A percentile compares a stretch with the other conserved stretches of the same genome.
phyloP scores from a whole-genome alignment of 1,284 basidiomycete species.

The Rhizoctonia solani region DNA sequence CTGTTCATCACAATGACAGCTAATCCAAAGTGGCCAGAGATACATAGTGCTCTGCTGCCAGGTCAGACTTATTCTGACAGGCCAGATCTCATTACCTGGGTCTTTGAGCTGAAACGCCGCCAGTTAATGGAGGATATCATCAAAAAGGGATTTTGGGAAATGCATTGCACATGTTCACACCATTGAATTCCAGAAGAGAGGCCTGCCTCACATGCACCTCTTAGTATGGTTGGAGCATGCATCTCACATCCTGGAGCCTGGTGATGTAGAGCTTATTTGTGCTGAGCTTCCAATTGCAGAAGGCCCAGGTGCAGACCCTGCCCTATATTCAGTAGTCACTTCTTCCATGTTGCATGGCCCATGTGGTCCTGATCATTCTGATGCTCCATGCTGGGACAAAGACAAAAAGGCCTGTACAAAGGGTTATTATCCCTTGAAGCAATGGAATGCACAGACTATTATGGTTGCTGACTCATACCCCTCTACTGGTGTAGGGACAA shows the following conservation, averaged over 20 bases:
- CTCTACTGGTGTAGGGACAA: constrained; percentile 32
- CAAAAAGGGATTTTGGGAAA: constrained; percentile 46
- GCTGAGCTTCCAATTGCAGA: constrained; percentile 51
- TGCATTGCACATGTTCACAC: constrained; percentile 49
- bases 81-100: constrained; percentile 53
- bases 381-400: constrained; percentile 50
- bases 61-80: constrained; percentile 50
- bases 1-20: constrained; percentile 55
- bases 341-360: constrained; percentile 56
- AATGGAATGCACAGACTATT: constrained; percentile 45
- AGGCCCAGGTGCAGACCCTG: constrained; percentile 47
- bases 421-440: constrained; percentile 47
- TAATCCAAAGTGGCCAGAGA: constrained; percentile 55
- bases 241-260: constrained; percentile 44
- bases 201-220: constrained; percentile 55
- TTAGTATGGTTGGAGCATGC: constrained; percentile 48
- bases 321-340: constrained; percentile 46
- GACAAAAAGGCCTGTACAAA: constrained; percentile 52
- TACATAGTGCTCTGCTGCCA: constrained; percentile 47
- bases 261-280: constrained; percentile 49
- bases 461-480: constrained; percentile 49
- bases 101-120: constrained; percentile 53
- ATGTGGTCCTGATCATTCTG: constrained; percentile 47
- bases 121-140: constrained; percentile 48
- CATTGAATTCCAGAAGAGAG: constrained; percentile 58